These are phyloP conservation scores for Glebionis coronaria DNA, from an alignment of 129 eudicot species.

Conservation along the genomic window DNA sequence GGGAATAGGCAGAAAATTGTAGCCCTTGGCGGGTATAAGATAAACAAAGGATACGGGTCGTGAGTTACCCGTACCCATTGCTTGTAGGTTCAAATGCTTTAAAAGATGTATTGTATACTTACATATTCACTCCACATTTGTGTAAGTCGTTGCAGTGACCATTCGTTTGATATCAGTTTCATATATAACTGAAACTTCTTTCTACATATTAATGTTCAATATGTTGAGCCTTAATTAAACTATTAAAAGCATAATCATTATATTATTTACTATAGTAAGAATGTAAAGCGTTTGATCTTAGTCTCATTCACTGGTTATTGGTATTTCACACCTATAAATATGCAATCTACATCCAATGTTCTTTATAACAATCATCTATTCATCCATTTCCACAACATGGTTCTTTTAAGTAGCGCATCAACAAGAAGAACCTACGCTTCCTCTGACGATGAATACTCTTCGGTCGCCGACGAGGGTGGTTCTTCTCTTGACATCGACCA, in stretches of 20 bases:
- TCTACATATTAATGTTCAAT: background rate
- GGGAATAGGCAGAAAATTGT: too few species aligned
- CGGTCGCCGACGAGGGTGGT: background rate
- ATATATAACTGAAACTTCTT: slow-evolving; percentile 4
- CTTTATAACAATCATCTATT: background rate
- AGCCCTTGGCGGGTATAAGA: too few species aligned
- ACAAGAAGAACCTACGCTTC: slow-evolving; percentile 12
- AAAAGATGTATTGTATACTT: too few species aligned
- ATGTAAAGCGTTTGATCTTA: slow-evolving; percentile 9
- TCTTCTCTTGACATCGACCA: slow-evolving; percentile 4
- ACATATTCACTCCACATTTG: too few species aligned
- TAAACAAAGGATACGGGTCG: too few species aligned
- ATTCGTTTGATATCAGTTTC: too few species aligned
- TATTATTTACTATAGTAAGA: background rate
- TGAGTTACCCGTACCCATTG: too few species aligned
- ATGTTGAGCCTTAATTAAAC: background rate
- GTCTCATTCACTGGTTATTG: background rate
- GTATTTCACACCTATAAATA: slow-evolving; percentile 19
- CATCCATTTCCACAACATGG: slow-evolving; percentile 10
- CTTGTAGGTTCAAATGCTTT: too few species aligned
- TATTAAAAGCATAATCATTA: background rate
- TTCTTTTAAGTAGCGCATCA: slow-evolving; percentile 16
- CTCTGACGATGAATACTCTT: slow-evolving; percentile 33
- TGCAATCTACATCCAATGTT: slow-evolving; percentile 4
- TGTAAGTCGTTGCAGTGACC: too few species aligned